Evolutionary conservation across 2,329 filamentous ascomycete genomes (phyloP), one percentile per base, ranked within the genome.

Genomic region (Aspergillus eucalypticola): DNA sequence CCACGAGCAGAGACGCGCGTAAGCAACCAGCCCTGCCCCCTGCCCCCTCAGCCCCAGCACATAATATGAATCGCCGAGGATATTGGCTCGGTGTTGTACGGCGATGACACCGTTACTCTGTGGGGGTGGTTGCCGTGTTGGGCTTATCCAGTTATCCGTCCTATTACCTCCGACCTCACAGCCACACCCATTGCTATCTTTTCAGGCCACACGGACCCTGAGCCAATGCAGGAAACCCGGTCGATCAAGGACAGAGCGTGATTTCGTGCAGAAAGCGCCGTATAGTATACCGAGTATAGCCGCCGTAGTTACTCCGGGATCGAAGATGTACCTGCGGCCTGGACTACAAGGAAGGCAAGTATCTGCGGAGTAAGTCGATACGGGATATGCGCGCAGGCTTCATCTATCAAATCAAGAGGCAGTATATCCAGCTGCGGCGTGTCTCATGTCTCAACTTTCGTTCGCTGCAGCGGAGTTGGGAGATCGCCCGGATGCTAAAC

Each of bases 171-270:
- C 32, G 32, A 35, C 32, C 32, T 35, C 32, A 35, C 32, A 35
- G 32, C 32, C 32, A 35, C 32, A 35, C 10, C 32, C 32, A 35
- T 35, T 11, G 32, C 32, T 35, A 35, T 35, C 32, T 35, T 13
- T 46, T 19, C 11, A 23, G 39, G 54, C 38, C 52, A 57, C 60
- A 64, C 60, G 51, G 57, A 55, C 62, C 59, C 54, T 59, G 59
- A 57, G 23, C 41, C 56, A 52, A 60, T 61, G 58, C 64, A 63
- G 54, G 62, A 42, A 46, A 56, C 60, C 56, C 51, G 56, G 39
- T 46, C 50, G 38, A 54, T 44, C 27, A 49, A 35, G 54, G 39
- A 49, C 46, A 29, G 23, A 39, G 35, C 19, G 27, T 41, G 32
- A 38, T 35, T 35, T 46, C 27, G 23, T 50, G 48, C 41, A 58